phyloP scores from a whole-genome alignment of 768 basidiomycete genomes.

The Trametes maxima region DNA sequence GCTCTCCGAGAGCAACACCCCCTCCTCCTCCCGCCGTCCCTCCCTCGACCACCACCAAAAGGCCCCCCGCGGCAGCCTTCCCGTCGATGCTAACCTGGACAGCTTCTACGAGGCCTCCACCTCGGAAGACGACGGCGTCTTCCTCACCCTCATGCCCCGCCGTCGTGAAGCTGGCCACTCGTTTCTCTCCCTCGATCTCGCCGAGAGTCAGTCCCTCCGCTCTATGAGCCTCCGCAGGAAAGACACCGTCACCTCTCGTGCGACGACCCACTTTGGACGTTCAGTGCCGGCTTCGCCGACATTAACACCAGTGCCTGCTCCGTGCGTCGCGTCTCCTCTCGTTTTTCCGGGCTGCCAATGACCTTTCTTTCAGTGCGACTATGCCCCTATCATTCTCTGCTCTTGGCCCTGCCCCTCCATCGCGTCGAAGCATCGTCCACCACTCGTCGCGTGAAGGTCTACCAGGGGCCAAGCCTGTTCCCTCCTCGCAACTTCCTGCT shows the following conservation, averaged over 20 bases:
- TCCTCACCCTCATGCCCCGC: conserved; percentile 48
- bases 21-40: conserved; percentile 27
- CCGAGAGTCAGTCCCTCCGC: conserved; percentile 49
- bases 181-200: conserved; percentile 71
- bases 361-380: conserved; percentile 4
- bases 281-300: conserved; percentile 25
- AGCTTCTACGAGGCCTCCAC: conserved; percentile 25
- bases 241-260: conserved; percentile 30
- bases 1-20: conserved; percentile 39
- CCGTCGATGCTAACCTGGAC: conserved; percentile 38
- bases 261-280: conserved; percentile 15
- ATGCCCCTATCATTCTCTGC: conserved; percentile 20
- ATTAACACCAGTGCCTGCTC: conserved; percentile 1
- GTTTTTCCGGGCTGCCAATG: background rate
- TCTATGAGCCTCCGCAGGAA: conserved; percentile 43
- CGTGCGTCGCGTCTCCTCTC: conserved; percentile 9
- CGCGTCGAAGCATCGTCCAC: conserved; percentile 26
- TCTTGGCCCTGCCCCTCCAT: conserved; percentile 7
- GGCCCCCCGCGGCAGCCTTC: conserved; percentile 37
- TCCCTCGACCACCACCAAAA: conserved; percentile 21
- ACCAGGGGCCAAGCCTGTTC: conserved; percentile 63
- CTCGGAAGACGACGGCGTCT: conserved; percentile 44
- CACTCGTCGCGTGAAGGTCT: conserved; percentile 47
- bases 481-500: conserved; percentile 53
- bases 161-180: conserved; percentile 47